A percentile compares a stretch with the other conserved stretches of the same genome.
These are phyloP conservation scores for Schrenkiella parvula DNA, from an alignment of 345 rosid species.

Conservation along the genomic window DNA sequence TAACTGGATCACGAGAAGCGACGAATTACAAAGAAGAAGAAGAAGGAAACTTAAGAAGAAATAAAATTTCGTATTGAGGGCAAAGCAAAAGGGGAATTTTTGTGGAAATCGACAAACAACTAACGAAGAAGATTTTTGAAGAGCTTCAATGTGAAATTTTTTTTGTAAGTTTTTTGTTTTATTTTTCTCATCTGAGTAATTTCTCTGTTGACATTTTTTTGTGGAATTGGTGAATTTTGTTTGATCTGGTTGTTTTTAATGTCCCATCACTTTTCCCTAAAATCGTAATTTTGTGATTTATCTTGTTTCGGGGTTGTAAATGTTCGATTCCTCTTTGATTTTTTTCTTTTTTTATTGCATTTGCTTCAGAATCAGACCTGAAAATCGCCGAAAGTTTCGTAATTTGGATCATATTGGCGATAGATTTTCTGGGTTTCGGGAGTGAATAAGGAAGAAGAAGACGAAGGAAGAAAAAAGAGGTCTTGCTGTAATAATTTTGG, in stretches of 20 bases:
- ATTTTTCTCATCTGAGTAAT: background rate
- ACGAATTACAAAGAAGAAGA: conserved; percentile 14
- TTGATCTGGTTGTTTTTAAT: background rate
- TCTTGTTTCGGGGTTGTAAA: conserved; percentile 10
- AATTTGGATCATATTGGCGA: conserved; percentile 14
- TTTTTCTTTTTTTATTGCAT: background rate
- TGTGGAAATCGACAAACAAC: conserved; percentile 43
- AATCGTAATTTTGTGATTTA: conserved; percentile 5
- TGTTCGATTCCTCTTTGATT: background rate
- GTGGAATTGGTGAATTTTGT: conserved; percentile 25
- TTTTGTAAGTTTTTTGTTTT: conserved; percentile 26
- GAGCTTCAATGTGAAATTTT: conserved; percentile 6
- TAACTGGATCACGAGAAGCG: conserved; percentile 30
- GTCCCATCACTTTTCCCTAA: background rate
- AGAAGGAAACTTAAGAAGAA: conserved; percentile 1
- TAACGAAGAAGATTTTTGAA: conserved; percentile 25
- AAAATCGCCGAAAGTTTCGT: conserved; percentile 18
- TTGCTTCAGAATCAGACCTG: background rate
- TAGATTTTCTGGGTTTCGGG: background rate
- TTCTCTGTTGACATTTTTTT: conserved; percentile 8
- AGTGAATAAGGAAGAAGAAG: conserved; percentile 21
- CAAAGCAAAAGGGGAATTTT: background rate
- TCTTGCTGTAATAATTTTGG: conserved; percentile 26
- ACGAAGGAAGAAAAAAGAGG: background rate
- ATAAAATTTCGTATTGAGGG: background rate